phyloP scores from a whole-genome alignment of 2,329 filamentous ascomycete genomes.

The Fusarium torulosum region DNA sequence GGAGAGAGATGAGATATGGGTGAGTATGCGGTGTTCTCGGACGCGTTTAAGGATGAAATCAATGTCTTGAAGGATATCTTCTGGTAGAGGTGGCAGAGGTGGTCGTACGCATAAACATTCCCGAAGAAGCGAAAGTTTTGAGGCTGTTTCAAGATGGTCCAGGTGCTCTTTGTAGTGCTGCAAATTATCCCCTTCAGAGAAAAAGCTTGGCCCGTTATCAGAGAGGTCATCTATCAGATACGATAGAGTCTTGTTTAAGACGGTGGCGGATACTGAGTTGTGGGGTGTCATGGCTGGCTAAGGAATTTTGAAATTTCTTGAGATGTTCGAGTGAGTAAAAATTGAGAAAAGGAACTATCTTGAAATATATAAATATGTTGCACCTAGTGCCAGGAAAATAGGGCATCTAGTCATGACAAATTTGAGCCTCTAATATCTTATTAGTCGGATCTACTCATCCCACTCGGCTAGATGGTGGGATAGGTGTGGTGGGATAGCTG shows the following conservation, averaged over 20 bases:
- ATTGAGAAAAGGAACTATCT: too few relatives aligned
- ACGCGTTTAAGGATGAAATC: slow-evolving; percentile 21
- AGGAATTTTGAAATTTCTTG: not conserved
- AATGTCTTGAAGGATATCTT: slow-evolving; percentile 17
- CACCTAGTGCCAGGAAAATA: accelerated
- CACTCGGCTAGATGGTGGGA: slow-evolving; percentile 1
- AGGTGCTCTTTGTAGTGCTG: slow-evolving; percentile 32
- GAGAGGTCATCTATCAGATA: slow-evolving; percentile 28
- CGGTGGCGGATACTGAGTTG: not conserved
- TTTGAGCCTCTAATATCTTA: not conserved
- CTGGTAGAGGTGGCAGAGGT: slow-evolving; percentile 21
- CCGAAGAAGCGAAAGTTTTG: slow-evolving; percentile 26
- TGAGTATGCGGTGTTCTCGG: slow-evolving; percentile 22
- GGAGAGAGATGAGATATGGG: not conserved
- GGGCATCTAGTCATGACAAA: slow-evolving; percentile 6
- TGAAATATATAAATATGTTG: not conserved
- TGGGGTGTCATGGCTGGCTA: not conserved
- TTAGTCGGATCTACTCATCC: slow-evolving; percentile 9
- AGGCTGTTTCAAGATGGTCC: slow-evolving; percentile 30
- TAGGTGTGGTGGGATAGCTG: slow-evolving; percentile 13
- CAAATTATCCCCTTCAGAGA: not conserved
- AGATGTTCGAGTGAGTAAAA: too few relatives aligned
- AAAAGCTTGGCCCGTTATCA: not conserved
- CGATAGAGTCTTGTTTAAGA: slow-evolving; percentile 13
- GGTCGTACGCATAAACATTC: slow-evolving; percentile 34